A percentile compares a stretch with the other conserved stretches of the same genome.
Conservation (phyloP, 495 filamentous ascomycete genomes). For the Aspergillus hancockii region DNA sequence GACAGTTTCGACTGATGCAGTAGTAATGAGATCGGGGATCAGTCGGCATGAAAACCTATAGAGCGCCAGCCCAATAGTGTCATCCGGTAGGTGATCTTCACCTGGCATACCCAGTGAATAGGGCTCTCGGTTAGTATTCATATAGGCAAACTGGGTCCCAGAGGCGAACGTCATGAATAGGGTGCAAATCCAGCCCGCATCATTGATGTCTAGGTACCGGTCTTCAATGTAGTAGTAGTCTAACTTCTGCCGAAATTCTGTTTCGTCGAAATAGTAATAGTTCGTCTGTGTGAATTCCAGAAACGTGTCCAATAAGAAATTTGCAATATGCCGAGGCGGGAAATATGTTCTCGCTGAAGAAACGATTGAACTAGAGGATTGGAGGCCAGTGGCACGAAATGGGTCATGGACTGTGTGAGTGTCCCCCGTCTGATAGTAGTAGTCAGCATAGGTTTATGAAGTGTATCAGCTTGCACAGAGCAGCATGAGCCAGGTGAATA, state of each 20-base stretch:
- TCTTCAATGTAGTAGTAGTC: slow-evolving; percentile 15
- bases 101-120: background rate
- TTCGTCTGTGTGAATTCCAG: slow-evolving; percentile 17
- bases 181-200: slow-evolving; percentile 23
- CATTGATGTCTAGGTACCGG: slow-evolving; percentile 12
- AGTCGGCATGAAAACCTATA: slow-evolving; percentile 21
- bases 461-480: background rate
- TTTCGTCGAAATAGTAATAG: slow-evolving; percentile 21
- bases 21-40: slow-evolving; percentile 21
- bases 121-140: slow-evolving; percentile 13
- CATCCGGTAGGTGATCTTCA: slow-evolving; percentile 6
- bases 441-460: background rate
- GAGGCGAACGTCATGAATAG: slow-evolving; percentile 25
- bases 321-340: slow-evolving; percentile 13
- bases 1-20: slow-evolving; percentile 17
- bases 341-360: slow-evolving; percentile 15
- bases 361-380: slow-evolving; percentile 15
- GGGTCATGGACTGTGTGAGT: slow-evolving; percentile 6
- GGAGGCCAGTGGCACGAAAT: slow-evolving; percentile 17
- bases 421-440: background rate
- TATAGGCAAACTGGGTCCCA: slow-evolving; percentile 25
- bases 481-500: too few species aligned
- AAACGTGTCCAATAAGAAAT: slow-evolving; percentile 18
- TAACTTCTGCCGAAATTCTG: slow-evolving; percentile 16
- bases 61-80: slow-evolving; percentile 14